phyloP scores from a whole-genome alignment of 2,329 filamentous ascomycete species.

The Neonectria faginata region DNA sequence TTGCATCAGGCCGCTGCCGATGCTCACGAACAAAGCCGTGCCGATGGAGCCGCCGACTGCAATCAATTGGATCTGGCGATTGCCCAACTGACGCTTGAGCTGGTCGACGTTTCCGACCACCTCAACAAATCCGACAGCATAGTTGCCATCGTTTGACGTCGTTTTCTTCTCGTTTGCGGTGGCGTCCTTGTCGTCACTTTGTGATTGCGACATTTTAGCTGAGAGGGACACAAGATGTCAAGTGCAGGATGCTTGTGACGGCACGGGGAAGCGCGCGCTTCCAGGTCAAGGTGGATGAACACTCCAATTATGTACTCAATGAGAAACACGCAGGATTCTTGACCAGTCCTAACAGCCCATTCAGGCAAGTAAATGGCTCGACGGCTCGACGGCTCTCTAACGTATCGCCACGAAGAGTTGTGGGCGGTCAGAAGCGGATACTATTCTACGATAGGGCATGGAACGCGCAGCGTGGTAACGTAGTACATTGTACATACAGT shows the following conservation, averaged over 20 bases:
- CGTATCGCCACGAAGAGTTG: background rate
- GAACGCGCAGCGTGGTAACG: background rate
- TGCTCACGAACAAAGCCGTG: slow-evolving; percentile 43
- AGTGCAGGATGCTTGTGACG: background rate
- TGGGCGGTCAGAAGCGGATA: background rate
- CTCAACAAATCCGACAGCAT: slow-evolving; percentile 10
- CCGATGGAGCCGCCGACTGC: slow-evolving; percentile 64
- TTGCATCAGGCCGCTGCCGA: slow-evolving; percentile 55
- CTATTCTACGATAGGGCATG: background rate
- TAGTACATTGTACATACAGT: background rate
- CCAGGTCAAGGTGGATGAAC: background rate
- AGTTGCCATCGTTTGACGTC: background rate
- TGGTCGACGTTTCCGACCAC: slow-evolving; percentile 14
- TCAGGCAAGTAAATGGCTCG: background rate
- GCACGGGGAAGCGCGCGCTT: background rate
- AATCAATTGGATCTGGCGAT: slow-evolving; percentile 59
- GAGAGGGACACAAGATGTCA: background rate
- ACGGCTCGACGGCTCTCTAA: background rate
- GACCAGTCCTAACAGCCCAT: background rate
- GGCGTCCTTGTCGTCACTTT: background rate
- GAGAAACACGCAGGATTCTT: background rate
- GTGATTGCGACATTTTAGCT: background rate
- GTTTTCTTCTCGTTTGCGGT: background rate
- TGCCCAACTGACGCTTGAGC: slow-evolving; percentile 16
- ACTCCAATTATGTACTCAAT: background rate